These are phyloP conservation scores for Solanum lycopersicoides DNA, from an alignment of 257 asterid species.

Conservation along the genomic window DNA sequence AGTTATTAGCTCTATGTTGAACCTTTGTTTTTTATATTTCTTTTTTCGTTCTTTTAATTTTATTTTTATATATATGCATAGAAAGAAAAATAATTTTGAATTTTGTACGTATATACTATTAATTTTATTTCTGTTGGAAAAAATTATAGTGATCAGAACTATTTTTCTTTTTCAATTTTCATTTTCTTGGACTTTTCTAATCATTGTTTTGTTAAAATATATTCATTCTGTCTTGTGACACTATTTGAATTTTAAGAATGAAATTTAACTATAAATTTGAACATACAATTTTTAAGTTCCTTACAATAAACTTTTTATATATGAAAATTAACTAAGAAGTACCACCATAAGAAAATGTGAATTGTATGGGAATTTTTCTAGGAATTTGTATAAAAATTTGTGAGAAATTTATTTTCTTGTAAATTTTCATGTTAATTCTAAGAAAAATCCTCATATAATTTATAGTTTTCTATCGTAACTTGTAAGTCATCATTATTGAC, in stretches of 20 bases:
- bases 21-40: not conserved
- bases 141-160: not conserved
- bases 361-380: no score
- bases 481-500: not conserved
- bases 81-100: constrained; percentile 3
- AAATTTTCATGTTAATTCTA: no score
- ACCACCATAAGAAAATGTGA: no score
- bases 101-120: not conserved
- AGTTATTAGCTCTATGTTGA: constrained; percentile 3
- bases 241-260: not conserved
- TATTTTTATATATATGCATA: constrained; percentile 18
- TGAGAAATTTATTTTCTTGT: fast-evolving
- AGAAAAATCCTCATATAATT: no score
- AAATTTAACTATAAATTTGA: not conserved
- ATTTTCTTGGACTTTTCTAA: not conserved
- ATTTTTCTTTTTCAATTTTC: not conserved
- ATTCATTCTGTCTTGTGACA: not conserved
- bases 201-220: not conserved
- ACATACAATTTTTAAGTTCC: not conserved
- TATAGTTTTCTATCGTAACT: not conserved
- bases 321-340: not conserved
- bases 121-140: not conserved
- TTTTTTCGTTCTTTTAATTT: not conserved
- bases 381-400: no score
- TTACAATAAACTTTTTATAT: not conserved